These are phyloP conservation scores for Coniferiporia weirii DNA, from an alignment of 1,284 basidiomycete species.

Conservation along the genomic window DNA sequence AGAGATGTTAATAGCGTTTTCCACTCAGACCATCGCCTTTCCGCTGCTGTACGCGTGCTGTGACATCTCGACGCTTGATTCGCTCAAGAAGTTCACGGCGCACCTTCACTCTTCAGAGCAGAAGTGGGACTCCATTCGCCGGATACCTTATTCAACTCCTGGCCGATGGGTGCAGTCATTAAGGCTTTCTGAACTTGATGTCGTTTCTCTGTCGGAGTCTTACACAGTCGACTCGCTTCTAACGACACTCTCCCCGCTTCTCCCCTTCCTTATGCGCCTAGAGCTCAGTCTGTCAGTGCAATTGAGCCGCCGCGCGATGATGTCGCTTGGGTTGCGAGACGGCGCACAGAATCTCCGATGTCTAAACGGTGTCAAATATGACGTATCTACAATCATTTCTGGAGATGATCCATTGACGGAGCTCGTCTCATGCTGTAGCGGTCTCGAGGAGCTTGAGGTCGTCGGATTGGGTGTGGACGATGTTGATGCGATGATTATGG, in stretches of 20 bases:
- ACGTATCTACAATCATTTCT: slow-evolving; percentile 26
- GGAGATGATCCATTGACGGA: slow-evolving; percentile 45
- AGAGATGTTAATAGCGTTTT: not conserved
- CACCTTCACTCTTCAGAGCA: slow-evolving; percentile 59
- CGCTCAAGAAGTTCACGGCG: slow-evolving; percentile 52
- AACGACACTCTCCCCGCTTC: slow-evolving; percentile 58
- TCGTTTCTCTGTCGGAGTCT: slow-evolving; percentile 39
- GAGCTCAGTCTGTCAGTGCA: slow-evolving; percentile 56
- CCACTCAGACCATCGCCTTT: slow-evolving; percentile 53
- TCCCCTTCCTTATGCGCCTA: slow-evolving; percentile 62
- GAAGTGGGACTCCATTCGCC: slow-evolving; percentile 79
- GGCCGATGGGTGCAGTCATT: slow-evolving; percentile 77
- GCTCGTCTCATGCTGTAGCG: slow-evolving; percentile 51
- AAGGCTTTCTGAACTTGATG: slow-evolving; percentile 56
- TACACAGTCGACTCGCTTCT: slow-evolving; percentile 56
- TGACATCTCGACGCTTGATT: slow-evolving; percentile 38
- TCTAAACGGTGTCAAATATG: slow-evolving; percentile 59
- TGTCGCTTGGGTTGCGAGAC: slow-evolving; percentile 50
- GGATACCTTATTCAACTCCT: slow-evolving; percentile 77
- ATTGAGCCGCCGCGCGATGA: slow-evolving; percentile 55
- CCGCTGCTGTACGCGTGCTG: slow-evolving; percentile 65
- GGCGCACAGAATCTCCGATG: slow-evolving; percentile 48
- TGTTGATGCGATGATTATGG: slow-evolving; percentile 30
- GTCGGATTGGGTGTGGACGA: slow-evolving; percentile 58
- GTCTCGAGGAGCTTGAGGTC: slow-evolving; percentile 64